phyloP scores from a whole-genome alignment of 2,329 filamentous ascomycete species.

The Periconia sp. region DNA sequence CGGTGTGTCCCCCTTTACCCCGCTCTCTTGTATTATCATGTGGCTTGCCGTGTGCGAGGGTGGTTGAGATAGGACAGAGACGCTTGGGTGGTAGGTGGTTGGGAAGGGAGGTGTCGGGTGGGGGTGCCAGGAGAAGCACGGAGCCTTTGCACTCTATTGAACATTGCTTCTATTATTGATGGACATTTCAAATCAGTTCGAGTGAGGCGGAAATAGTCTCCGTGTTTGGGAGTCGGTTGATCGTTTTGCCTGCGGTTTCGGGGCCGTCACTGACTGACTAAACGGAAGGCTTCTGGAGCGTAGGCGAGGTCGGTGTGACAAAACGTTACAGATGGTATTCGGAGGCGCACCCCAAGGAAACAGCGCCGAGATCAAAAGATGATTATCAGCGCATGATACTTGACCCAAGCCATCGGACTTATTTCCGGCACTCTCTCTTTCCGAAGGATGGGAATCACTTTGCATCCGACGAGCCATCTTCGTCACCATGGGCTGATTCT shows the following conservation, averaged over 20 bases:
- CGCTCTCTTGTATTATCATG: slow-evolving; percentile 8
- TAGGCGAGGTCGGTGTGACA: slow-evolving; percentile 1
- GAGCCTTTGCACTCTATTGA: too few relatives aligned
- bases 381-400: background rate
- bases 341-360: background rate
- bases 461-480: slow-evolving; percentile 6
- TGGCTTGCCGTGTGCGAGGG: slow-evolving; percentile 4
- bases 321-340: background rate
- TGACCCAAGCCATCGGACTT: background rate
- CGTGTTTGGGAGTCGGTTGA: too few relatives aligned
- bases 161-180: too few relatives aligned
- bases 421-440: too few relatives aligned
- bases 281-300: slow-evolving; percentile 4
- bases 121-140: too few relatives aligned
- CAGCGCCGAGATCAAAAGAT: background rate
- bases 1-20: slow-evolving; percentile 6
- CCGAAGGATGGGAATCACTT: slow-evolving; percentile 3
- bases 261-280: slow-evolving; percentile 3
- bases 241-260: slow-evolving; percentile 3
- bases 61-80: background rate
- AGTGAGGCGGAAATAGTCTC: too few relatives aligned
- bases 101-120: background rate
- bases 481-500: slow-evolving; percentile 21
- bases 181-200: too few relatives aligned
- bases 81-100: background rate